Base-by-base conservation (phyloP, 164 flowering plant species). In the Hamamelis virginiana region DNA sequence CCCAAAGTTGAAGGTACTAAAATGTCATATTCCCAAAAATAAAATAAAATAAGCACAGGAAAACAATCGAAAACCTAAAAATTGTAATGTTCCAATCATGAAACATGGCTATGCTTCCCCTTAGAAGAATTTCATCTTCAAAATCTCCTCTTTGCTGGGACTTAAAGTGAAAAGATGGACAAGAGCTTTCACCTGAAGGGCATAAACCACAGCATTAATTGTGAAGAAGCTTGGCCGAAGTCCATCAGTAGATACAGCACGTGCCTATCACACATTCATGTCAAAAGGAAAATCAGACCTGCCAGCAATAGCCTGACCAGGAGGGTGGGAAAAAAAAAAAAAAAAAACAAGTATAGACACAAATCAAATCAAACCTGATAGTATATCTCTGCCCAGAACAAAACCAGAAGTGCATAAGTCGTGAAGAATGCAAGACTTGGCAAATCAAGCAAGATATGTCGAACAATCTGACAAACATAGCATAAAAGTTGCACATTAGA, bases 311-410 rank as follows among this genome's bases (percentile, higher is more conserved):
- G 27, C 15, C 11, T 23, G 38, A 58, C 15, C n/a, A n/a, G n/a
- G n/a, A n/a, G n/a, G n/a, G n/a, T n/a, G n/a, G n/a, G 59, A 45
- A 46, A 62, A 38, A 47, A 45, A 27, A 11, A 66, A 61, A 14
- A 16, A 25, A 19, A 59, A 9, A 19, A 76, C 59, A 8, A 13
- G 64, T n/a, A 55, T 56, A 52, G 28, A 41, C 38, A 60, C 19
- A 13, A 51, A 56, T 9, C 33, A 46, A 55, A 66, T 15, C 74
- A 53, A 41, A 90, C 98, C 98, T 94, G 98, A 76, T 92, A 91
- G 75, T 94, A 94, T 69, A 94, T 94, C 68, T 94, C 98, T 28
- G 97, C 98, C 98, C 98, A 94, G 79, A 94, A 94, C 62, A 94
- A 73, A 72, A 94, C 96, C 75, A 94, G 69, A 48, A 94, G 93